Percentiles rank a stretch among this genome's conserved stretches.
Conservation (phyloP, 768 basidiomycete species). For the Tulasnella sp. region DNA sequence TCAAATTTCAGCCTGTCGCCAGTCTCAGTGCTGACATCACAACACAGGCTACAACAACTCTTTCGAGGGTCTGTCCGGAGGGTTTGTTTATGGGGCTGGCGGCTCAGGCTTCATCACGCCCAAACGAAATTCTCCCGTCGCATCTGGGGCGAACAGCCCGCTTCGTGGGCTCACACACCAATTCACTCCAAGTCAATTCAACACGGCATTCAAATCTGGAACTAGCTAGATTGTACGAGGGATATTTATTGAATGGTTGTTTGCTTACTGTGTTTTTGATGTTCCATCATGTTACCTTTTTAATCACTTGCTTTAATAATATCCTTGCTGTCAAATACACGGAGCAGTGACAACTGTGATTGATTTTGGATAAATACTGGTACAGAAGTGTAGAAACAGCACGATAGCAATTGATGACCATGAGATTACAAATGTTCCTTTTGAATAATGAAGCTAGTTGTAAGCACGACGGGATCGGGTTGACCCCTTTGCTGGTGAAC, state of each 20-base stretch:
- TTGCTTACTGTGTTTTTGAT: not conserved
- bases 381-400: not conserved
- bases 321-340: not conserved
- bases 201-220: constrained; percentile 19
- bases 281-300: constrained; percentile 7
- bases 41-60: constrained; percentile 67
- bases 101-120: constrained; percentile 83
- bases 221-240: constrained; percentile 1
- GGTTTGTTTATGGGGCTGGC: constrained; percentile 79
- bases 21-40: constrained; percentile 10
- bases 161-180: not conserved
- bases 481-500: constrained; percentile 11
- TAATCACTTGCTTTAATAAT: constrained; percentile 6
- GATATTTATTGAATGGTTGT: constrained; percentile 5
- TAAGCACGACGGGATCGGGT: constrained; percentile 13
- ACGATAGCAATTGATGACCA: not conserved
- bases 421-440: not conserved
- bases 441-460: not conserved
- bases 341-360: not conserved
- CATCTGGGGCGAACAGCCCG: constrained; percentile 26
- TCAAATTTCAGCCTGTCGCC: not conserved
- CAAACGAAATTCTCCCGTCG: constrained; percentile 8
- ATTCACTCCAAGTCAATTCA: constrained; percentile 17
- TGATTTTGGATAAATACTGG: not conserved
- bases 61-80: constrained; percentile 78